Percentiles rank a stretch among this genome's conserved stretches.
These are phyloP conservation scores for Leccinellum luteum DNA, from an alignment of 768 basidiomycete species.

Conservation along the genomic window DNA sequence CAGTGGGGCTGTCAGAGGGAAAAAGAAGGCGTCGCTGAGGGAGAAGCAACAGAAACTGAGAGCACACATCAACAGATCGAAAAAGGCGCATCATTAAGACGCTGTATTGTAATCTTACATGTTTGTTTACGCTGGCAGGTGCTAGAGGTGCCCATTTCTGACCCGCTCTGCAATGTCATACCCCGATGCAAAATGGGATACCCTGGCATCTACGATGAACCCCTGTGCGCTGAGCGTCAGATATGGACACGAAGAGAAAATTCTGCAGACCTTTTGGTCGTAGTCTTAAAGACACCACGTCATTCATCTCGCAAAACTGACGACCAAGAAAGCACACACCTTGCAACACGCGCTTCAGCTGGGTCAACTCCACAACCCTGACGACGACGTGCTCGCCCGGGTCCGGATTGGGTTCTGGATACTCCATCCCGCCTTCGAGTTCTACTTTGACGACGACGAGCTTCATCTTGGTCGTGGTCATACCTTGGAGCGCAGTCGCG, in stretches of 20 bases:
- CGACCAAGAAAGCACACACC: constrained; percentile 46
- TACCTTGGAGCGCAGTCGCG: constrained; percentile 48
- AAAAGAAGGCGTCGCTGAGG: constrained; percentile 78
- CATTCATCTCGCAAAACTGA: not conserved
- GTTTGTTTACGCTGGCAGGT: not conserved
- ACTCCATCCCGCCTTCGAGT: constrained; percentile 63
- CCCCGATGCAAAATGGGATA: constrained; percentile 74
- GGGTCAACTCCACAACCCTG: constrained; percentile 64
- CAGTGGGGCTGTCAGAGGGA: constrained; percentile 71
- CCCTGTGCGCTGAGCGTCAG: constrained; percentile 36
- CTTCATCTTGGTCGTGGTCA: constrained; percentile 94
- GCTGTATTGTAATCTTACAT: not conserved
- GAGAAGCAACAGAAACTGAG: constrained; percentile 80
- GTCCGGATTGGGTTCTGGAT: constrained; percentile 74
- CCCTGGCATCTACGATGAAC: constrained; percentile 70
- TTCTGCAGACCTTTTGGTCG: constrained; percentile 46
- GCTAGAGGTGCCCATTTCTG: constrained; percentile 26
- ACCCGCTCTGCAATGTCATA: constrained; percentile 54
- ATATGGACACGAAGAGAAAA: not conserved
- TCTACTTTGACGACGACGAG: constrained; percentile 70
- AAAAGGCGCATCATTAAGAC: constrained; percentile 42
- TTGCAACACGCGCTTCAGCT: constrained; percentile 61
- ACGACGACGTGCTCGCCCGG: constrained; percentile 83
- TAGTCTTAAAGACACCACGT: constrained; percentile 43
- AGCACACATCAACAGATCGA: constrained; percentile 70